Evolutionary conservation across 2,329 filamentous ascomycete genomes (phyloP), one percentile per base, ranked within the genome.

Genomic region (Lachnellula cervina): DNA sequence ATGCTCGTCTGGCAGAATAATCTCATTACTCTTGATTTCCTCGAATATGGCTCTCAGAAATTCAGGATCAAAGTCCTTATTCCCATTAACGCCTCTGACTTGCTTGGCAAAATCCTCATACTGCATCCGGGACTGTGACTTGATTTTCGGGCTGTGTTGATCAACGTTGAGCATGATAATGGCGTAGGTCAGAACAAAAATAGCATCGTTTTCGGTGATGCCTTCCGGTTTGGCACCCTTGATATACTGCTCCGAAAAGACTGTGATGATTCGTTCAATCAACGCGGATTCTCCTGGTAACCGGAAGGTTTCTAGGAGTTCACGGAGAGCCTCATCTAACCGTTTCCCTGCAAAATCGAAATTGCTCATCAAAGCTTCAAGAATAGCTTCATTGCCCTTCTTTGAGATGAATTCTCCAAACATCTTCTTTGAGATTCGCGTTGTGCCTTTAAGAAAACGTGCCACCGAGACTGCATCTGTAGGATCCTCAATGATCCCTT

Each of bases 91-190:
- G 11, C 93, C 93, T 42, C 92, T 83, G n/a, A 99, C 74, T 68
- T 99, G 97, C 60, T 84, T 86, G 0, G 89, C 80, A 70, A 99
- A 99, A 64, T 93, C 88, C 53, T 84, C 80, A 43, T 86, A 79
- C 1, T 85, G 84, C 94, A 99, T 99, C 42, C 93, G 89, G 67
- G 88, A 89, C 64, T 84, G 77, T 1, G 80, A 73, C 64, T 84
- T 91, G 59, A 97, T 73, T 64, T 97, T 97, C 0, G 91, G 92
- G 67, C 96, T 99, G 71, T 97, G 94, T 66, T 95, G 88, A 69
- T 99, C 94, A 1, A 93, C 97, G 68, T 99, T 99, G 55, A 99
- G 77, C 83, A 99, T 91, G 71, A 99, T 96, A 66, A 97, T 95
- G 38, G 92, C 94, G 69, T 99, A 99, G 0, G 89, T 93, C 51